Evolutionary conservation across 2,329 filamentous ascomycete genomes (phyloP).

Genomic region (Penicillium freii): DNA sequence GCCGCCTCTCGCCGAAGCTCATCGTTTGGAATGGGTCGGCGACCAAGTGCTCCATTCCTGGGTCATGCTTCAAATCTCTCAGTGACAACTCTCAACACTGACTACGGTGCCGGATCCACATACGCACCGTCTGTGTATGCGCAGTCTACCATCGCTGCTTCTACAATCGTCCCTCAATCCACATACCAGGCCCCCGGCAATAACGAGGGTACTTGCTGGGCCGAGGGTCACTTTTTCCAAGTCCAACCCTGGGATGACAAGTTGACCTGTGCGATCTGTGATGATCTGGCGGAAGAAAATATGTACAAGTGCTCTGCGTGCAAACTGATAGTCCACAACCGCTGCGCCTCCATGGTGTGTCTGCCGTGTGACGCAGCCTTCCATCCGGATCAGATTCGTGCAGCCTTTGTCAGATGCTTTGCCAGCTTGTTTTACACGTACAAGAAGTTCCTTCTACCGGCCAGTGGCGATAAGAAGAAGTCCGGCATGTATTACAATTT

Average conservation of each 20-base stretch:
- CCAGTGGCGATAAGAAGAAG: slow-evolving; percentile 61
- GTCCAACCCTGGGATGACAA: slow-evolving; percentile 46
- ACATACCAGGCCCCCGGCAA: slow-evolving; percentile 40
- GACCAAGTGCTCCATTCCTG: slow-evolving; percentile 71
- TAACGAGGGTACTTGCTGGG: slow-evolving; percentile 44
- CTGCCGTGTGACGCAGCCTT: slow-evolving; percentile 67
- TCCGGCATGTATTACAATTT: slow-evolving; percentile 62
- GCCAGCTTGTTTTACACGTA: slow-evolving; percentile 69
- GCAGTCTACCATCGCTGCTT: slow-evolving; percentile 51
- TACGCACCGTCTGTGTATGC: slow-evolving; percentile 53
- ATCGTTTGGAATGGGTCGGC: slow-evolving; percentile 75
- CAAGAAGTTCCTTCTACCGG: slow-evolving; percentile 60
- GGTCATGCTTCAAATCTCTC: slow-evolving; percentile 54
- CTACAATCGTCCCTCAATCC: slow-evolving; percentile 50
- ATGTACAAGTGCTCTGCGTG: slow-evolving; percentile 51
- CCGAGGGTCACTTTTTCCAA: slow-evolving; percentile 51
- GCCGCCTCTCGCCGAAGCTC: slow-evolving; percentile 79
- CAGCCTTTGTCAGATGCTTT: slow-evolving; percentile 67
- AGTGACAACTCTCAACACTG: slow-evolving; percentile 46
- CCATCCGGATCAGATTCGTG: slow-evolving; percentile 64
- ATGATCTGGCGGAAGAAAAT: slow-evolving; percentile 59
- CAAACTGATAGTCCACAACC: slow-evolving; percentile 54
- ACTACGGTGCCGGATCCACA: slow-evolving; percentile 39
- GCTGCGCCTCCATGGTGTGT: slow-evolving; percentile 60
- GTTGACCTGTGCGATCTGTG: slow-evolving; percentile 48